phyloP scores from a whole-genome alignment of 257 asterid genomes.

The Salvia hispanica region DNA sequence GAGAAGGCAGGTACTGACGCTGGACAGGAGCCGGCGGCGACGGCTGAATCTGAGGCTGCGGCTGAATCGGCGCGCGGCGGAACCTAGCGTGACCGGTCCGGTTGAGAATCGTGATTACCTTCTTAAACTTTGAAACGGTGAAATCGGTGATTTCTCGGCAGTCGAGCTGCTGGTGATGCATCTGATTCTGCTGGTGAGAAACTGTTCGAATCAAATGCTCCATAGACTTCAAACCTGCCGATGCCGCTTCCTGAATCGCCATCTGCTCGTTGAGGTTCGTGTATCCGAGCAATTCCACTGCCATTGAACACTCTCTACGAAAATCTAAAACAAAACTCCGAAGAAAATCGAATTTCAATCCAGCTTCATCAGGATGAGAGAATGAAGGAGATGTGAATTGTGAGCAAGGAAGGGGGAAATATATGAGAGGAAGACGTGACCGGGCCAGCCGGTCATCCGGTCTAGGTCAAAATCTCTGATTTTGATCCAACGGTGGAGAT shows the following conservation, averaged over 20 bases:
- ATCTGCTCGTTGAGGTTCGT: conserved; percentile 49
- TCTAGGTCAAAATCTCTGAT: conserved; percentile 41
- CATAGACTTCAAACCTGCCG: conserved; percentile 77
- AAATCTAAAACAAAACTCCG: no score
- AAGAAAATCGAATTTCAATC: conserved; percentile 10
- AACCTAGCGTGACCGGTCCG: conserved; percentile 86
- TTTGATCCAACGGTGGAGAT: conserved; percentile 52
- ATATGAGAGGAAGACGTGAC: conserved; percentile 45
- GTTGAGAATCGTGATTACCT: conserved; percentile 46
- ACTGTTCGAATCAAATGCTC: conserved; percentile 65
- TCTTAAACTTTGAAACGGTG: conserved; percentile 63
- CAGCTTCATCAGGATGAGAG: conserved; percentile 28
- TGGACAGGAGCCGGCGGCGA: conserved; percentile 29
- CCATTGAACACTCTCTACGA: conserved; percentile 37
- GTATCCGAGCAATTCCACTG: conserved; percentile 47
- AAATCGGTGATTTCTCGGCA: conserved; percentile 69
- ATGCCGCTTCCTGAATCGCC: conserved; percentile 67
- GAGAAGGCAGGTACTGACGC: conserved; percentile 4
- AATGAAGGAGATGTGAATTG: conserved; percentile 25
- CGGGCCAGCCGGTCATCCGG: conserved; percentile 44
- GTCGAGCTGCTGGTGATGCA: conserved; percentile 45
- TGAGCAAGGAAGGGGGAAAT: conserved; percentile 22
- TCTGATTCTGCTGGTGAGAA: conserved; percentile 52
- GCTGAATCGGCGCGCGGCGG: conserved; percentile 65
- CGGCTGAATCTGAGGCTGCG: conserved; percentile 28